Evolutionary conservation across 2,329 filamentous ascomycete genomes (phyloP).

Genomic region (Ceratocystis eucalypticola): DNA sequence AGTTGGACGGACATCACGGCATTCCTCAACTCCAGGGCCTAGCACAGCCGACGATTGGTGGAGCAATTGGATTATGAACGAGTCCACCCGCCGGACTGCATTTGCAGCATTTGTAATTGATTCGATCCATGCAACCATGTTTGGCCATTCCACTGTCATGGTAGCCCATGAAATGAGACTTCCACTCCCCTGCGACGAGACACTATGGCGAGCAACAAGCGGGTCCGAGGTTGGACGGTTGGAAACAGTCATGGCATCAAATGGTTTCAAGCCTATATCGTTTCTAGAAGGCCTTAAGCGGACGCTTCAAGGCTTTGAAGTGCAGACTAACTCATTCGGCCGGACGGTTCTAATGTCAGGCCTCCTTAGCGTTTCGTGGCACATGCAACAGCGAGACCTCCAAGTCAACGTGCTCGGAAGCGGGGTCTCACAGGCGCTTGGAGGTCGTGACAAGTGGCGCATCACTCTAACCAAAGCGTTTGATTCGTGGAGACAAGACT

Average conservation of each 20-base stretch:
- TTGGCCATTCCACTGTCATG: slow-evolving; percentile 94
- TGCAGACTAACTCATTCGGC: slow-evolving; percentile 86
- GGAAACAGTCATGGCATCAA: slow-evolving; percentile 64
- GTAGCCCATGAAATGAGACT: slow-evolving; percentile 90
- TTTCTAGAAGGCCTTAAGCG: slow-evolving; percentile 87
- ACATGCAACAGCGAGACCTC: slow-evolving; percentile 91
- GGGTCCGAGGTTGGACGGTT: slow-evolving; percentile 74
- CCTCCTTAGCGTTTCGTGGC: slow-evolving; percentile 84
- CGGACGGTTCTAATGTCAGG: slow-evolving; percentile 90
- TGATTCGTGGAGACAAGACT: slow-evolving; percentile 86
- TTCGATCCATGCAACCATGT: slow-evolving; percentile 94
- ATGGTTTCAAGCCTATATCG: slow-evolving; percentile 69
- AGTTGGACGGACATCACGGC: slow-evolving; percentile 38
- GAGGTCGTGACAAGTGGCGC: slow-evolving; percentile 84
- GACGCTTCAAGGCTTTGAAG: slow-evolving; percentile 71
- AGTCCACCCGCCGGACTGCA: slow-evolving; percentile 76
- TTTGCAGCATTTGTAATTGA: slow-evolving; percentile 94
- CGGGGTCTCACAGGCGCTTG: slow-evolving; percentile 61
- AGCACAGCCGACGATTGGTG: slow-evolving; percentile 80
- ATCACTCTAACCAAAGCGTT: slow-evolving; percentile 74
- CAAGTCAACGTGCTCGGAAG: slow-evolving; percentile 73
- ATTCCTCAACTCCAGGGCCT: slow-evolving; percentile 45
- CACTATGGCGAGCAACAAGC: slow-evolving; percentile 80
- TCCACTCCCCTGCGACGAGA: slow-evolving; percentile 82
- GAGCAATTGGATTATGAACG: slow-evolving; percentile 91